A percentile compares a stretch with the other conserved stretches of the same genome.
Conservation (phyloP, 352 stramenopile genomes). For the Pythium chondricola region DNA sequence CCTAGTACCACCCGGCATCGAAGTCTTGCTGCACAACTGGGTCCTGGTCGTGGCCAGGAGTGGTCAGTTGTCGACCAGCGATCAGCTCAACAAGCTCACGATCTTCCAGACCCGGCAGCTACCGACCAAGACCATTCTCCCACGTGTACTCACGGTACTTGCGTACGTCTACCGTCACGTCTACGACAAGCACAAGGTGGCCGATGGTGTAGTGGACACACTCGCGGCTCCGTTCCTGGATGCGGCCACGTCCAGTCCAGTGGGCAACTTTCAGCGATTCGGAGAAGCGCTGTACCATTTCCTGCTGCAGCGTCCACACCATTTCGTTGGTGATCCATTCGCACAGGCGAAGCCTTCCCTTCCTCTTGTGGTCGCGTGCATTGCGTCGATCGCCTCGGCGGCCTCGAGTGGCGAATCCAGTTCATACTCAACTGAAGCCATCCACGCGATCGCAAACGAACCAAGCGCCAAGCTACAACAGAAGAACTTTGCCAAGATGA, state of each 20-base stretch:
- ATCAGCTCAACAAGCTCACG: background rate
- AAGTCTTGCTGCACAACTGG: conserved; percentile 16
- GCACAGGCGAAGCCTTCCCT: conserved; percentile 5
- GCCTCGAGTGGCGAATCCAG: conserved; percentile 2
- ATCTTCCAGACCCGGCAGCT: background rate
- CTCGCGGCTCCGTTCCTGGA: conserved; percentile 8
- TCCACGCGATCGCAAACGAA: conserved; percentile 1
- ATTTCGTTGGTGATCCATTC: background rate
- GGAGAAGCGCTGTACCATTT: conserved; percentile 17
- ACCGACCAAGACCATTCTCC: background rate
- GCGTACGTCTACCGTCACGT: background rate
- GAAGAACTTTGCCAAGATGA: background rate
- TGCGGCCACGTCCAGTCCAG: background rate
- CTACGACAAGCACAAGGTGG: background rate
- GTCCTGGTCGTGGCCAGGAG: conserved; percentile 1
- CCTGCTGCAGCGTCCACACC: background rate
- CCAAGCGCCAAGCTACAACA: background rate
- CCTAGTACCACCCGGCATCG: conserved; percentile 7
- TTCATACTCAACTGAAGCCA: conserved; percentile 5
- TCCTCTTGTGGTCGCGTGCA: conserved; percentile 5
- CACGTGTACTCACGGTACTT: conserved; percentile 5
- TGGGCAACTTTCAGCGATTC: conserved; percentile 9
- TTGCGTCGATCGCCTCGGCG: conserved; percentile 5
- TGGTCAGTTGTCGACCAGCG: background rate
- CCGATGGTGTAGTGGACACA: background rate